phyloP scores from a whole-genome alignment of 2,329 filamentous ascomycete genomes.

The Claviceps africana region DNA sequence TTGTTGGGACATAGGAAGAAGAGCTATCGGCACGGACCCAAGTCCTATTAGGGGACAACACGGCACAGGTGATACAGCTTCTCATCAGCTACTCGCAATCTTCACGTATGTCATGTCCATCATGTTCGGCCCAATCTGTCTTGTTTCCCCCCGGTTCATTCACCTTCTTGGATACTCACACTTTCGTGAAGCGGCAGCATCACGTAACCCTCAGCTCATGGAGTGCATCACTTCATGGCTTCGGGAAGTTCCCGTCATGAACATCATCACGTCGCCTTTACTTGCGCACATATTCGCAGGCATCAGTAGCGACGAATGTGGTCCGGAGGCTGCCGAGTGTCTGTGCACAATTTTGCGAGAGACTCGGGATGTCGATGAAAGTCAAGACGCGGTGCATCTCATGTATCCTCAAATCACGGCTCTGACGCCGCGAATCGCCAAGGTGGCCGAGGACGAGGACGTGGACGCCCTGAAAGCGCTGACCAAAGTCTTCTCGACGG shows the following conservation, averaged over 20 bases:
- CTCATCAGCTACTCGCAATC: conserved; percentile 85
- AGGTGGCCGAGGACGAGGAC: conserved; percentile 68
- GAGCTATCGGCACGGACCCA: conserved; percentile 74
- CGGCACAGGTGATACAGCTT: conserved; percentile 71
- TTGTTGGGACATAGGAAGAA: conserved; percentile 64
- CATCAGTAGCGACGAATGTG: conserved; percentile 59
- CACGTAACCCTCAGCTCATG: conserved; percentile 78
- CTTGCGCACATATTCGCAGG: conserved; percentile 69
- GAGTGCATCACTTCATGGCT: conserved; percentile 97
- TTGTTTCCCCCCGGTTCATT: background rate
- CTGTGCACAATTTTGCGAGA: conserved; percentile 84
- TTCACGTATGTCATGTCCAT: conserved; percentile 48
- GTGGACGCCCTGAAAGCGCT: conserved; percentile 74
- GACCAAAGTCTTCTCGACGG: conserved; percentile 81
- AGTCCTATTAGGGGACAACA: conserved; percentile 84
- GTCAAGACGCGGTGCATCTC: conserved; percentile 62
- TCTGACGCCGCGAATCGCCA: conserved; percentile 61
- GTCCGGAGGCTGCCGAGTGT: conserved; percentile 82
- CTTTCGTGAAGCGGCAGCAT: conserved; percentile 46
- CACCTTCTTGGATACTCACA: background rate
- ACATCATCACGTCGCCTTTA: conserved; percentile 74
- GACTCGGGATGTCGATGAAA: conserved; percentile 87
- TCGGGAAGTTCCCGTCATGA: conserved; percentile 72
- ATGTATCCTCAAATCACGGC: conserved; percentile 71
- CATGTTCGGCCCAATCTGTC: background rate